Conservation (phyloP, 106 monocot genomes). For the Allium fistulosum region DNA sequence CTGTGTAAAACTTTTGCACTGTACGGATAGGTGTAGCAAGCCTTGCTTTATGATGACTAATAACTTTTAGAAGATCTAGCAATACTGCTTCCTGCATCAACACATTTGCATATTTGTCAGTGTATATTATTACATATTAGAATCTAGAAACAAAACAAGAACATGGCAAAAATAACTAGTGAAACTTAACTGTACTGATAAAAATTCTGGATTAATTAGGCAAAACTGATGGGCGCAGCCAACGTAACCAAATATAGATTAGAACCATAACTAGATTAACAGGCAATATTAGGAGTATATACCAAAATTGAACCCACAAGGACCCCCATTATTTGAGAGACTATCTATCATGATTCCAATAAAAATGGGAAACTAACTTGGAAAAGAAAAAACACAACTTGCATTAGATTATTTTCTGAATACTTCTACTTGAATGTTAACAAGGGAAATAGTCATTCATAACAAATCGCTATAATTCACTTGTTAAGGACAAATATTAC, state of each 20-base stretch:
- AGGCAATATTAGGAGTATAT: neutral
- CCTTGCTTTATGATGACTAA: constrained; percentile 84
- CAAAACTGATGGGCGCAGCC: neutral
- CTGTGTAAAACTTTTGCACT: constrained; percentile 74
- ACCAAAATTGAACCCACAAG: too few relatives aligned
- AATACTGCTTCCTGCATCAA: constrained; percentile 63
- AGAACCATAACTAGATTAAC: neutral
- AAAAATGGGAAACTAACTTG: too few relatives aligned
- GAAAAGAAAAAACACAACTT: too few relatives aligned
- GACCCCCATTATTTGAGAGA: too few relatives aligned
- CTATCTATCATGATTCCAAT: too few relatives aligned
- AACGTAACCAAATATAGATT: neutral
- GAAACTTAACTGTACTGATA: neutral
- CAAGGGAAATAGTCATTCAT: too few relatives aligned
- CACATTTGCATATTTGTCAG: neutral
- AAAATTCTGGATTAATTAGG: neutral
- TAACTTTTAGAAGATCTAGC: constrained; percentile 84
- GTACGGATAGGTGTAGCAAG: constrained; percentile 96
- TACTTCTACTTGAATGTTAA: too few relatives aligned
- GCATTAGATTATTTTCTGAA: too few relatives aligned
- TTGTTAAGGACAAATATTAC: too few relatives aligned
- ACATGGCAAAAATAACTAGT: neutral
- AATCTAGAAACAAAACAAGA: neutral
- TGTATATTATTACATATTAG: neutral
- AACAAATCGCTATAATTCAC: too few relatives aligned